Base-by-base conservation (phyloP, 768 basidiomycete genomes). In the Vararia minispora region DNA sequence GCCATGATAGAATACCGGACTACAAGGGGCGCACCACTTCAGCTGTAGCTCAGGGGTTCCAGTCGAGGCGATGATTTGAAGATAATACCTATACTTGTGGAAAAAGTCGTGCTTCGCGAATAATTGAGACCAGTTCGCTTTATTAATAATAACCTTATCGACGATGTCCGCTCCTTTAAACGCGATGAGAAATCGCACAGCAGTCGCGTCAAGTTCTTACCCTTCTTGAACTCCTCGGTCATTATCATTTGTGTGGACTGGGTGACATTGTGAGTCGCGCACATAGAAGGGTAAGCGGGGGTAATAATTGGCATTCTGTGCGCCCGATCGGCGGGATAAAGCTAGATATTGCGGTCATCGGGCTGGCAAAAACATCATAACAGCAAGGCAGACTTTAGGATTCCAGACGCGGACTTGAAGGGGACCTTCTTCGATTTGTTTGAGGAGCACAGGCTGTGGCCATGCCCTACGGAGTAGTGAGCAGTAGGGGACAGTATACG, bases 261-360 rank as follows among this genome's bases (percentile, higher is more conserved):
- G 36, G 90, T 91, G 43, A 98, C 92, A 52, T 98, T 99, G 63
- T 99, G 95, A 13, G 95, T 99, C 18, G 94, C 77, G 58, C 94
- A 98, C 94, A 99, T 99, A 5, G 94, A 81, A 32, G 95, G 95
- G 60, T 97, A 99, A 9, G 95, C 92, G 3, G 95, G 95, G 2
- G 95, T 99, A 51, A 99, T 98, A 53, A 99, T 97, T 10, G 95
- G 95, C 95, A 98, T 98, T 48, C 89, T 74, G 61, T 99, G 95
- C n/a, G 86, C 74, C 41, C 86, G 72, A 58, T 97, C 91, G 43
- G 76, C 76, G 4, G 90, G 90, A 58, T 94, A 97, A 39, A 95
- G 58, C 85, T 92, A 42, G 2, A 28, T n/a, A n/a, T n/a, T n/a
- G n/a, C n/a, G n/a, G n/a, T n/a, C n/a, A n/a, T n/a, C n/a, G n/a